These are phyloP conservation scores for Ceratobasidium sp. DNA, from an alignment of 1,284 basidiomycete species.

Conservation along the genomic window DNA sequence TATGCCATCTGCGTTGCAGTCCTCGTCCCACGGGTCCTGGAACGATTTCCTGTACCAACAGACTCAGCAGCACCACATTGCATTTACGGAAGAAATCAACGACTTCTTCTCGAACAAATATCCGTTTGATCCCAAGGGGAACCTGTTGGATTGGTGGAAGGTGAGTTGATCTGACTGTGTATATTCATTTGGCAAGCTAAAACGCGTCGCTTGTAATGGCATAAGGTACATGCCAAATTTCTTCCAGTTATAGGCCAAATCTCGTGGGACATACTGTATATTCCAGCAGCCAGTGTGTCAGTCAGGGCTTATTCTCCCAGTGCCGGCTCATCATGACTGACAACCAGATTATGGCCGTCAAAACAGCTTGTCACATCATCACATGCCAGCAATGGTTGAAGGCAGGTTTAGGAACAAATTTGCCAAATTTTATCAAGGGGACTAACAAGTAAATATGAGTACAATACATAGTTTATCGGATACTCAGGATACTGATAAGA, in stretches of 20 bases:
- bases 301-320: constrained; percentile 40
- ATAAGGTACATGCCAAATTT: not conserved
- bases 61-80: not conserved
- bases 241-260: constrained; percentile 19
- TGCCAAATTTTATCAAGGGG: constrained; percentile 9
- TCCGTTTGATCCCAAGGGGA: too few species aligned
- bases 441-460: not conserved
- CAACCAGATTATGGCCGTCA: constrained; percentile 13
- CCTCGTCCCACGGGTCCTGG: not conserved
- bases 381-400: constrained; percentile 34
- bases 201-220: not conserved
- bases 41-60: not conserved
- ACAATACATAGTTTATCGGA: not conserved
- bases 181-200: not conserved
- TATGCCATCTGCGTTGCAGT: not conserved
- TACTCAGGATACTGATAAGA: not conserved
- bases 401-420: constrained; percentile 8
- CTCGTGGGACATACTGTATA: constrained; percentile 20
- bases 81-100: not conserved
- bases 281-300: constrained; percentile 33
- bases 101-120: not conserved
- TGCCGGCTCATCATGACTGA: constrained; percentile 38
- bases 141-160: too few species aligned
- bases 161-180: not conserved
- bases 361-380: constrained; percentile 7